These are phyloP conservation scores for Coprinopsis marcescibilis DNA, from an alignment of 768 basidiomycete species.

Conservation along the genomic window DNA sequence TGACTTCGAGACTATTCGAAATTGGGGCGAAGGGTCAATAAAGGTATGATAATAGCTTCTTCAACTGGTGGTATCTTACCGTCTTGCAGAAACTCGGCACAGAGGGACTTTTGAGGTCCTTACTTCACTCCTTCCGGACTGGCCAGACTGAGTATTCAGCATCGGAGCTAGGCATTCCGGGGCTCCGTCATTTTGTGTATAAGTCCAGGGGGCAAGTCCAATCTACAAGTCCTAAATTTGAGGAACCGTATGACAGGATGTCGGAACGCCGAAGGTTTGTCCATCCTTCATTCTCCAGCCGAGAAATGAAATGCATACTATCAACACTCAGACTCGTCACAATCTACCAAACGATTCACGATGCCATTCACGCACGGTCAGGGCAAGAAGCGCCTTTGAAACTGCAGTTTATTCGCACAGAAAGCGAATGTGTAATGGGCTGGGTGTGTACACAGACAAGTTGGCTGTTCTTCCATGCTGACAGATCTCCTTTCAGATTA, in stretches of 20 bases:
- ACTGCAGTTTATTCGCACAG: slow-evolving; percentile 80
- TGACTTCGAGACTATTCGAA: slow-evolving; percentile 79
- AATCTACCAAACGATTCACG: slow-evolving; percentile 83
- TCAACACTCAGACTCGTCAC: slow-evolving; percentile 58
- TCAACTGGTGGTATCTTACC: neutral
- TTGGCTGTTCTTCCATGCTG: neutral
- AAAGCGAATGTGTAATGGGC: slow-evolving; percentile 85
- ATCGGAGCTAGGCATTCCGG: slow-evolving; percentile 79
- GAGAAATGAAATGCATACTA: neutral
- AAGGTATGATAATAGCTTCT: too few relatives aligned
- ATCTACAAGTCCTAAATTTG: slow-evolving; percentile 78
- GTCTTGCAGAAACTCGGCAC: slow-evolving; percentile 51
- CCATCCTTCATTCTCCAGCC: neutral
- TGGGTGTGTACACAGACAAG: slow-evolving; percentile 80
- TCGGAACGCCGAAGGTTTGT: slow-evolving; percentile 57
- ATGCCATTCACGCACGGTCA: slow-evolving; percentile 86
- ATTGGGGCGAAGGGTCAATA: slow-evolving; percentile 66
- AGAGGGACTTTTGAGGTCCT: slow-evolving; percentile 50
- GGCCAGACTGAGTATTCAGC: slow-evolving; percentile 60
- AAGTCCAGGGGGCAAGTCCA: slow-evolving; percentile 89
- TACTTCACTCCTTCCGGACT: slow-evolving; percentile 41
- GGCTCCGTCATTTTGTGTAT: slow-evolving; percentile 91
- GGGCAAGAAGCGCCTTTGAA: slow-evolving; percentile 77
- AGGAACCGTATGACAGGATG: slow-evolving; percentile 70
- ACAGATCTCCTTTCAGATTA: slow-evolving; percentile 52